Base-by-base conservation (phyloP, 257 asterid species). In the Capsicum chinense region DNA sequence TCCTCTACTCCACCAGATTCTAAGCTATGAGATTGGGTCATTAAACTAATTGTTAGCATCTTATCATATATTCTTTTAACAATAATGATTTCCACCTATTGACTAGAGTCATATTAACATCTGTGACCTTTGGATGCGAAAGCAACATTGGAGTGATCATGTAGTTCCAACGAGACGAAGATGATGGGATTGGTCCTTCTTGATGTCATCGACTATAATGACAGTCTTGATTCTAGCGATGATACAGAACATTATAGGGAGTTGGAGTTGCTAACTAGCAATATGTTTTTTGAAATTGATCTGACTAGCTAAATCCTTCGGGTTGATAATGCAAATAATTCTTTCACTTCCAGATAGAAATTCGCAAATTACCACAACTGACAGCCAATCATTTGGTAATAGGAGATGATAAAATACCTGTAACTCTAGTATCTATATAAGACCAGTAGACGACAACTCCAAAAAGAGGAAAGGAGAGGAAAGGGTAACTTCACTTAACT, bases 271-370 rank as follows among this genome's bases (percentile, higher is more conserved):
- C 81, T 74, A 50, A 52, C 47, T 19, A 73, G n/a, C 59, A 47
- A 10, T 71, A 50, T 47, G 13, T 11, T 63, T 63, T 63, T 63
- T 15, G 15, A 26, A 63, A 63, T 63, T 26, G 42, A 63, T 42
- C 21, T 21, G 19, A 21, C 7, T 44, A 71, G 42, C 3, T 73
- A 73, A 48, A 52, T 48, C 59, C 80, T 76, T 14, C 1, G 19
- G 63, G 6, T 76, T 50, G 44, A 13, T 21, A 76, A 76, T 14
- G 15, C 81, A 76, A 21, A 52, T 26, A 52, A 1, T 52, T 50
- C 81, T 54, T 76, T 6, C 21, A 76, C 48, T 54, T 35, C 63
- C 64, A 76, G 14, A 76, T 9, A 50, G 81, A 76, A 50, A 76
- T 26, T 12, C 21, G 59, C 21, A 76, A 52, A 74, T 52, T 42